These are phyloP conservation scores for Senna tora DNA, from an alignment of 306 rosid genomes.

Conservation along the genomic window DNA sequence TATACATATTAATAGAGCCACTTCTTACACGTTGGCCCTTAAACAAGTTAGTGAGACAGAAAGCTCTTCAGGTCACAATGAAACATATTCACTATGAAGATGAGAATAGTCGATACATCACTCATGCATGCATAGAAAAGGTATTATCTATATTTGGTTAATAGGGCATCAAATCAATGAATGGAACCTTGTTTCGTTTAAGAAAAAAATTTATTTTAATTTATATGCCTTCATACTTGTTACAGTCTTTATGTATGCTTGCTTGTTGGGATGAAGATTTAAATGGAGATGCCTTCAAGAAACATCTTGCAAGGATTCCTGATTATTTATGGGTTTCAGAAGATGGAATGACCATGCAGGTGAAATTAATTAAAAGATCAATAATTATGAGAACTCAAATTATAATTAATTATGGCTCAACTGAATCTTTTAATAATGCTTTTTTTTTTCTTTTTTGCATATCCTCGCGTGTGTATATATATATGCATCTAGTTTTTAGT, in stretches of 20 bases:
- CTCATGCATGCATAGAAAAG: slow-evolving; percentile 51
- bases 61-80: slow-evolving; percentile 52
- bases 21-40: slow-evolving; percentile 58
- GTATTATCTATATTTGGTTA: slow-evolving; percentile 27
- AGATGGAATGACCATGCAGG: slow-evolving; percentile 20
- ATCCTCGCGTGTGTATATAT: too few species aligned
- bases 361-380: not conserved
- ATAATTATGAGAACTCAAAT: too few species aligned
- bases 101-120: slow-evolving; percentile 53
- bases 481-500: not conserved
- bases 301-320: not conserved
- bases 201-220: too few species aligned
- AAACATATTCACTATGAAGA: slow-evolving; percentile 58
- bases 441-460: too few species aligned
- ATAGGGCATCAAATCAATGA: not conserved
- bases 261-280: slow-evolving; percentile 18
- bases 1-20: slow-evolving; percentile 47
- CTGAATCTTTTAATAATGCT: too few species aligned
- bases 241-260: not conserved
- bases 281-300: slow-evolving; percentile 7
- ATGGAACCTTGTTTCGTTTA: too few species aligned
- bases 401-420: too few species aligned
- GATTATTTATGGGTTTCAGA: slow-evolving; percentile 9
- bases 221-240: too few species aligned
- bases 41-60: slow-evolving; percentile 45